phyloP scores from a whole-genome alignment of 495 filamentous ascomycete genomes.

The Aspergillus egyptiacus region DNA sequence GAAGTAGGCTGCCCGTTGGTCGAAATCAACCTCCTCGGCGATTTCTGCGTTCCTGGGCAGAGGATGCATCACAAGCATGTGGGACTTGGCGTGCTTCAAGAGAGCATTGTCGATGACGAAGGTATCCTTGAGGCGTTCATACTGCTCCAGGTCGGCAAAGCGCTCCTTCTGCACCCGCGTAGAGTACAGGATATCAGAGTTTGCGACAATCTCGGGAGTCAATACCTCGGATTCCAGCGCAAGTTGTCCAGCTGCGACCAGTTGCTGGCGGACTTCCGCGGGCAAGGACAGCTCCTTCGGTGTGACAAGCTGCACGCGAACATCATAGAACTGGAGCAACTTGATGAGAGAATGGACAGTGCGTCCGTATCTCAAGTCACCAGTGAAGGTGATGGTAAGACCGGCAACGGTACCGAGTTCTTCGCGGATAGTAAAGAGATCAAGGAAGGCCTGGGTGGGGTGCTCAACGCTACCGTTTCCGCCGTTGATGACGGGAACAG shows the following conservation, averaged over 20 bases:
- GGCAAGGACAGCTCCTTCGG: slow-evolving; percentile 76
- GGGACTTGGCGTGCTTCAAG: slow-evolving; percentile 84
- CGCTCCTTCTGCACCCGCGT: slow-evolving; percentile 95
- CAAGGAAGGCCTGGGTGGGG: slow-evolving; percentile 96
- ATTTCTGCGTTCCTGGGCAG: slow-evolving; percentile 90
- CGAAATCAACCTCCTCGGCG: slow-evolving; percentile 91
- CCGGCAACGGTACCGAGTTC: slow-evolving; percentile 92
- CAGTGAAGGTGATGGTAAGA: slow-evolving; percentile 89
- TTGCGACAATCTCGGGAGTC: slow-evolving; percentile 75
- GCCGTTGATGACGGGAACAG: slow-evolving; percentile 91
- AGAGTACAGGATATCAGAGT: slow-evolving; percentile 88
- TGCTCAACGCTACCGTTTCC: slow-evolving; percentile 94
- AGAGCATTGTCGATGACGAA: slow-evolving; percentile 85
- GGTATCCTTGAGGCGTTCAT: slow-evolving; percentile 78
- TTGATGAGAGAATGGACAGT: slow-evolving; percentile 93
- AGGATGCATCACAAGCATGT: slow-evolving; percentile 92
- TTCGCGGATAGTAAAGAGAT: slow-evolving; percentile 96
- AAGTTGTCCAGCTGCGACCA: slow-evolving; percentile 69
- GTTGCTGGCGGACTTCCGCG: slow-evolving; percentile 58
- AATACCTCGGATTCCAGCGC: slow-evolving; percentile 66
- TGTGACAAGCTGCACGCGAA: slow-evolving; percentile 84
- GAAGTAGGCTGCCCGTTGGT: slow-evolving; percentile 95
- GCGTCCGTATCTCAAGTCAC: slow-evolving; percentile 86
- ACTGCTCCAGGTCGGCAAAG: slow-evolving; percentile 71
- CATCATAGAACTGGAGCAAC: slow-evolving; percentile 89